A percentile compares a stretch with the other conserved stretches of the same genome.
These are phyloP conservation scores for Volvox carteri DNA, from an alignment of 163 green algal genomes.

Conservation along the genomic window DNA sequence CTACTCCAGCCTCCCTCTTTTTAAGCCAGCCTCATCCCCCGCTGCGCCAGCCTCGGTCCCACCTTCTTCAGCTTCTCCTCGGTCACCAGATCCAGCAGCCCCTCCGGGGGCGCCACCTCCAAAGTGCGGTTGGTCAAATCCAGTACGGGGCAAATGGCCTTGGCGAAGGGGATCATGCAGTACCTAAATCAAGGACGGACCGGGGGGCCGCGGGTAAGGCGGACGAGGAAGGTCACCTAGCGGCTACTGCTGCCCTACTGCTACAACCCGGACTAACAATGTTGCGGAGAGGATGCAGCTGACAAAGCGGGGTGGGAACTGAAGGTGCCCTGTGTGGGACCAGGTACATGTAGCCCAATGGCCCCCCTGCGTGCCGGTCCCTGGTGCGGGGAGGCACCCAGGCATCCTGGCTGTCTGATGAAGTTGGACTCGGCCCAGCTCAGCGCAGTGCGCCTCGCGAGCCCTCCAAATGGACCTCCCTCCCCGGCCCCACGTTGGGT, in stretches of 20 bases:
- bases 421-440: too few species aligned
- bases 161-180: slow-evolving; percentile 59
- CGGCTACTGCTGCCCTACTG: not conserved
- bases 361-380: too few species aligned
- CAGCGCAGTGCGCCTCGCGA: too few species aligned
- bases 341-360: too few species aligned
- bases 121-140: slow-evolving; percentile 29
- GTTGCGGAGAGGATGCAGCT: not conserved
- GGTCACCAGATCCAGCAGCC: slow-evolving; percentile 54
- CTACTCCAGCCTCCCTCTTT: too few species aligned
- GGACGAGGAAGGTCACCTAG: not conserved
- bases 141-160: slow-evolving; percentile 56
- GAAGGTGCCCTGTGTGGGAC: too few species aligned
- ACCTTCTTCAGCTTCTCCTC: slow-evolving; percentile 54
- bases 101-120: slow-evolving; percentile 50
- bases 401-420: too few species aligned
- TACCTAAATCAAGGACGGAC: slow-evolving; percentile 19
- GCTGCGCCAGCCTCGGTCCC: too few species aligned
- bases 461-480: too few species aligned
- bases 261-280: not conserved
- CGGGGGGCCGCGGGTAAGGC: not conserved
- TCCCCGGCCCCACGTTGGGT: too few species aligned
- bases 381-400: too few species aligned
- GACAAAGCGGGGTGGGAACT: not conserved
- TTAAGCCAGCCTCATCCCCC: too few species aligned